Evolutionary conservation across 495 filamentous ascomycete species (phyloP).

Genomic region (Tuber microsphaerosporum): DNA sequence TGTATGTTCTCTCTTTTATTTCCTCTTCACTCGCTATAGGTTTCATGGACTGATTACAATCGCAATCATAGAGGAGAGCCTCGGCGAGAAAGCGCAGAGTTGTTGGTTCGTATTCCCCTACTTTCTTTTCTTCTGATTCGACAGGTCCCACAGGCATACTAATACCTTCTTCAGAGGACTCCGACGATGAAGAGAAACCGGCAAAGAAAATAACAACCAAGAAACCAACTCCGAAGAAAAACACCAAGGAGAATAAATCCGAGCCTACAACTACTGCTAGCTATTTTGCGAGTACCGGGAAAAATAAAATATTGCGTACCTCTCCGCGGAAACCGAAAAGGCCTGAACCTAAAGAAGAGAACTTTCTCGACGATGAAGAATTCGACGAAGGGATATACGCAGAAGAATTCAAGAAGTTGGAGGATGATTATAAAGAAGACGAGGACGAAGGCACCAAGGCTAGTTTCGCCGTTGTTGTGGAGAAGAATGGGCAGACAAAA

Average conservation of each 20-base stretch:
- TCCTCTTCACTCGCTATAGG: neutral
- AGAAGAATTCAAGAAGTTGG: conserved; percentile 37
- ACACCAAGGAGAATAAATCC: conserved; percentile 28
- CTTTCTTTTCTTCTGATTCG: neutral
- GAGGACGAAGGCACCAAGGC: conserved; percentile 26
- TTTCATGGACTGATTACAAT: conserved; percentile 8
- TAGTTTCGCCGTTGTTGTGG: conserved; percentile 19
- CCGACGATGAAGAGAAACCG: conserved; percentile 39
- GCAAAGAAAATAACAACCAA: conserved; percentile 22
- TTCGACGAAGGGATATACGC: conserved; percentile 39
- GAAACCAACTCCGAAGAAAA: conserved; percentile 13
- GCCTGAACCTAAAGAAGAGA: conserved; percentile 27
- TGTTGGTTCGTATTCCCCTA: conserved; percentile 30
- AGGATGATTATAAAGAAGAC: conserved; percentile 38
- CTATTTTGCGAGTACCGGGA: conserved; percentile 33
- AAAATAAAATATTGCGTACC: conserved; percentile 39
- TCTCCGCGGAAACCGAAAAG: conserved; percentile 36
- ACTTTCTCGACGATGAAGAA: conserved; percentile 38
- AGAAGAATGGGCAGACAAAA: conserved; percentile 22
- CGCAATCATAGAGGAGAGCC: conserved; percentile 24
- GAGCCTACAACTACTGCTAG: conserved; percentile 31
- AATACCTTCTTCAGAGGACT: conserved; percentile 28
- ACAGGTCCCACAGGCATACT: neutral
- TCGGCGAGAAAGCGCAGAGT: conserved; percentile 35
- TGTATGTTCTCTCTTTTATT: conserved; percentile 21